Base-by-base conservation (phyloP, 2,329 filamentous ascomycete species). In the Colletotrichum ledebouriae region DNA sequence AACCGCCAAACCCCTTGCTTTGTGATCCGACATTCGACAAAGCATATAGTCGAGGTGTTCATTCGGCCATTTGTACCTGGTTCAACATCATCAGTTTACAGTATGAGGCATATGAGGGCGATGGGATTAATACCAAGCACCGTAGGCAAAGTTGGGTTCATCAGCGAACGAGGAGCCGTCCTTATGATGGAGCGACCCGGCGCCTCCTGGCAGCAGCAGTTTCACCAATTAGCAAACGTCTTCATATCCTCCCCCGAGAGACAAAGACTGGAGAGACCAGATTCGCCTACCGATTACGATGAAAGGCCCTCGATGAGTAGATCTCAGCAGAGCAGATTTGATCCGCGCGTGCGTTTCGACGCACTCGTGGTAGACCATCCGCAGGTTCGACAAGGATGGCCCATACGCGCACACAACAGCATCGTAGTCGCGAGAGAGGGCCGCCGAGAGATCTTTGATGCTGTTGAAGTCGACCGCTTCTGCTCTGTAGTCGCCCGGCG, bases 331-430 rank as follows among this genome's bases (percentile, higher is more conserved):
- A 10, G 37, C 59, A 7, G 22, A 53, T 22, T 53, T 53, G 4
- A 61, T 61, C 2, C 59, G 42, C 13, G 41, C 15, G 7, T 61
- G 34, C 33, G 47, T 50, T 46, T 61, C 37, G 10, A 61, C 59
- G 3, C 47, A 49, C 6, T 53, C 59, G 0, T 29, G 6, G 34
- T 53, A 61, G 4, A 61, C 11, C 13, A 17, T 33, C 12, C 9
- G 12, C 34, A 61, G 9, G n/a, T 44, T 34, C 15, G 29, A n/a
- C 22, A 53, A 41, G 6, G 46, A n/a, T 4, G 59, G 59, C 0
- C 59, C 59, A 20, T 41, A 61, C 9, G 59, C 59, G 22, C 59
- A 61, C 6, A 61, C 59, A 20, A 61, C 50, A 1, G 46, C 46
- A 15, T 61, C 59, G 25, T 33, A 53, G 22, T 25, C 47, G 22